These are phyloP conservation scores for Fomes fomentarius DNA, from an alignment of 1,284 basidiomycete species.

Conservation along the genomic window DNA sequence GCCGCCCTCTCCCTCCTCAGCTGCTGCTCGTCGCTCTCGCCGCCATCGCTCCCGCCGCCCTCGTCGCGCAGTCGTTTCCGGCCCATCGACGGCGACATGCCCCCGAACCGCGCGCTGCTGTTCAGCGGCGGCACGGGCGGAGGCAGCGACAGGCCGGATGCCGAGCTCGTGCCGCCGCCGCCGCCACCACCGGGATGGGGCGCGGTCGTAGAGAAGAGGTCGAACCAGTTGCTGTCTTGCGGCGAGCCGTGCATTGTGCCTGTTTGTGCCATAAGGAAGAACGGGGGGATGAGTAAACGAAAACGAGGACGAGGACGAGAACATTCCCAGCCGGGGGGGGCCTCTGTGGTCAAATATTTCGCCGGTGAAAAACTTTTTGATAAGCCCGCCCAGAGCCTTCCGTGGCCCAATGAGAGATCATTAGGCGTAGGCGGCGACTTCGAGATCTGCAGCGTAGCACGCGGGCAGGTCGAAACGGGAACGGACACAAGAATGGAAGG, in stretches of 20 bases:
- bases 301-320: no score
- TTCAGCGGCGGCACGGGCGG: conserved; percentile 27
- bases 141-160: conserved; percentile 19
- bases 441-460: no score
- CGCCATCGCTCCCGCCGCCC: conserved; percentile 9
- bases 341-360: no score
- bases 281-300: background rate
- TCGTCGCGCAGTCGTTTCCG: conserved; percentile 29
- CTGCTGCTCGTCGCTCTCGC: conserved; percentile 16
- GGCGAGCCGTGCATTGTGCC: conserved; percentile 10
- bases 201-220: conserved; percentile 24
- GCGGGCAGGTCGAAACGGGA: no score
- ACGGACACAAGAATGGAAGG: no score
- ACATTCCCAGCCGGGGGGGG: no score
- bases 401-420: no score
- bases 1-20: conserved; percentile 13
- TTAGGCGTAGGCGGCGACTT: no score
- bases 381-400: no score
- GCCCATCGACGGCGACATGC: conserved; percentile 22
- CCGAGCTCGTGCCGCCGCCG: background rate
- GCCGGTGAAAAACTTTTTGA: no score
- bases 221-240: conserved; percentile 28
- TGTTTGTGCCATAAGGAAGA: background rate
- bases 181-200: background rate
- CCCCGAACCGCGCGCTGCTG: conserved; percentile 25